Evolutionary conservation across 192 early-diverging fungal genomes (phyloP).

Genomic region (Coemansia sp.): DNA sequence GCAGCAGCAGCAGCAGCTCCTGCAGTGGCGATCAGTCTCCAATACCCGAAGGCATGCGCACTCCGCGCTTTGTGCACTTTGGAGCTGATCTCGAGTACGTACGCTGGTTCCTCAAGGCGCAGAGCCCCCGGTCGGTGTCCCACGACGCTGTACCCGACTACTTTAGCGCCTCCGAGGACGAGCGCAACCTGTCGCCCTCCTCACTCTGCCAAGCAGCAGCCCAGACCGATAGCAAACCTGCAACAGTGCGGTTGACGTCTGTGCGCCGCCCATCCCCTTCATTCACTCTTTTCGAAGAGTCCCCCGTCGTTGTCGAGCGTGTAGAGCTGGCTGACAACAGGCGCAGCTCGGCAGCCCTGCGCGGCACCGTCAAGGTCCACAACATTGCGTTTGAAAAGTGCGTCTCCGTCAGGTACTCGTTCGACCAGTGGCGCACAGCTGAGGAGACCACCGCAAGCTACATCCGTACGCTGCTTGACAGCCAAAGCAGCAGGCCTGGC

Average conservation of each 20-base stretch:
- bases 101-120: slow-evolving; percentile 67
- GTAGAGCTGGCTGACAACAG: slow-evolving; percentile 56
- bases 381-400: slow-evolving; percentile 86
- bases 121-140: slow-evolving; percentile 60
- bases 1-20: not conserved
- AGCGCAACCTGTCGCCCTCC: not conserved
- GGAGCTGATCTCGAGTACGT: slow-evolving; percentile 66
- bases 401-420: slow-evolving; percentile 78
- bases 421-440: slow-evolving; percentile 76
- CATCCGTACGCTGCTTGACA: slow-evolving; percentile 56
- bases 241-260: slow-evolving; percentile 34
- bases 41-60: slow-evolving; percentile 21
- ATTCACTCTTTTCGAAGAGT: slow-evolving; percentile 47
- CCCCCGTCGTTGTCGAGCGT: slow-evolving; percentile 61
- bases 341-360: slow-evolving; percentile 43
- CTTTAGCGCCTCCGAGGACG: slow-evolving; percentile 26
- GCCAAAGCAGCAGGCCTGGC: slow-evolving; percentile 42
- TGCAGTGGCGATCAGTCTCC: not conserved
- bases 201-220: not conserved
- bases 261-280: slow-evolving; percentile 45
- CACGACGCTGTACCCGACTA: slow-evolving; percentile 39
- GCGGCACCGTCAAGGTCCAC: slow-evolving; percentile 71
- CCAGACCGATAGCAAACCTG: slow-evolving; percentile 4
- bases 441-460: slow-evolving; percentile 67
- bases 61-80: slow-evolving; percentile 68